Conservation (phyloP, 1,284 basidiomycete species). For the Ganoderma lucidum region DNA sequence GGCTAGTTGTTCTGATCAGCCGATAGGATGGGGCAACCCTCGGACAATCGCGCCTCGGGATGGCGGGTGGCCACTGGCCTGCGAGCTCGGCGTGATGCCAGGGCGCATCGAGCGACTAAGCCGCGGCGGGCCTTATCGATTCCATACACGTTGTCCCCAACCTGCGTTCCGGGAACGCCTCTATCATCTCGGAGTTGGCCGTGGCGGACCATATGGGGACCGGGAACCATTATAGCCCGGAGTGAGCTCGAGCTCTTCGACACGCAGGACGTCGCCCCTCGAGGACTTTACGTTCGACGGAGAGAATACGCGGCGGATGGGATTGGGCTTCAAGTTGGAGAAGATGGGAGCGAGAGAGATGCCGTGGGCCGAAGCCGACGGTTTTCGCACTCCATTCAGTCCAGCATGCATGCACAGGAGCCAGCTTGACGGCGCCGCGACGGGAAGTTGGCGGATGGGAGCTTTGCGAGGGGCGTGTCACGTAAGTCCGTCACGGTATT, state of each 20-base stretch:
- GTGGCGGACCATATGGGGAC: conserved; percentile 1
- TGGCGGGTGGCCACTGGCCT: neutral
- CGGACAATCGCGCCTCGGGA: conserved; percentile 7
- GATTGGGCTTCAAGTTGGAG: neutral
- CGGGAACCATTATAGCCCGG: neutral
- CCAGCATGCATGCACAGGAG: neutral
- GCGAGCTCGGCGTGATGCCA: neutral
- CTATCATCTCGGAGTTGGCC: neutral
- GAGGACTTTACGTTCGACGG: neutral
- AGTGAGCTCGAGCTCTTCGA: no score
- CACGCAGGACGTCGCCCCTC: no score
- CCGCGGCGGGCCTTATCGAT: conserved; percentile 8
- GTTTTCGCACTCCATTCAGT: conserved; percentile 12
- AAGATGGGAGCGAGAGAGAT: conserved; percentile 7
- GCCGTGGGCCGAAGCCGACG: conserved; percentile 14
- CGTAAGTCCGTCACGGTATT: conserved; percentile 9
- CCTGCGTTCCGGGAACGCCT: conserved; percentile 2
- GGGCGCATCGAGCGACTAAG: conserved; percentile 6
- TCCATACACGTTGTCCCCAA: neutral
- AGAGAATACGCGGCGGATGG: conserved; percentile 11
- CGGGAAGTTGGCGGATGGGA: neutral
- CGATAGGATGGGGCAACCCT: neutral
- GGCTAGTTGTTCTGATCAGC: neutral
- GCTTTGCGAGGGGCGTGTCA: conserved; percentile 2
- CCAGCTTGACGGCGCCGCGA: conserved; percentile 6